These are phyloP conservation scores for Candida ponderosae DNA, from an alignment of 805 yeast species.

Conservation along the genomic window DNA sequence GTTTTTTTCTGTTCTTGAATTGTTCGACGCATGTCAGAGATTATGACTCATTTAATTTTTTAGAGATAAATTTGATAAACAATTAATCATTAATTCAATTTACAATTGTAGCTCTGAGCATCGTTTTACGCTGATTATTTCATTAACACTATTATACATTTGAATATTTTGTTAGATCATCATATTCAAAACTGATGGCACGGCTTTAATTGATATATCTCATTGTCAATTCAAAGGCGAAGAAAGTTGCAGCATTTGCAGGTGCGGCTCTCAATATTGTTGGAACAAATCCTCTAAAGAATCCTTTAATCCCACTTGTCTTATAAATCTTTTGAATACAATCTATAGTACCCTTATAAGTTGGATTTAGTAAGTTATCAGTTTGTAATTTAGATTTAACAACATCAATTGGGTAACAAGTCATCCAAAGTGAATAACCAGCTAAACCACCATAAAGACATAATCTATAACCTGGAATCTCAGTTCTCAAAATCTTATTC, in stretches of 20 bases:
- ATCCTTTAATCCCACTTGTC: constrained; percentile 64
- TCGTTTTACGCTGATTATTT: neutral
- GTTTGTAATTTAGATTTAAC: constrained; percentile 85
- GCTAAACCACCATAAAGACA: constrained; percentile 87
- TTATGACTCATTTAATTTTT: neutral
- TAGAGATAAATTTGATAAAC: too few relatives aligned
- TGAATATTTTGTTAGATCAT: too few relatives aligned
- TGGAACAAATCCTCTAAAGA: constrained; percentile 87
- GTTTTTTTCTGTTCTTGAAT: neutral
- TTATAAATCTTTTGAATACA: constrained; percentile 48
- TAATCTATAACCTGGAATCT: constrained; percentile 81
- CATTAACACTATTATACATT: too few relatives aligned
- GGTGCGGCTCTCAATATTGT: constrained; percentile 96
- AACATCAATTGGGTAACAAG: constrained; percentile 84
- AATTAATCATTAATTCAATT: constrained; percentile 14
- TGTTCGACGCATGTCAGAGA: too few relatives aligned
- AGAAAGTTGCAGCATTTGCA: constrained; percentile 95
- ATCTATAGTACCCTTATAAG: constrained; percentile 47
- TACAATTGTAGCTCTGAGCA: constrained; percentile 6
- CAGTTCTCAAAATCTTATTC: constrained; percentile 44
- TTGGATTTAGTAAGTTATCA: constrained; percentile 53
- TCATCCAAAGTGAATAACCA: constrained; percentile 83
- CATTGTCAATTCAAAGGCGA: constrained; percentile 87
- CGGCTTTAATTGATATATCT: constrained; percentile 26
- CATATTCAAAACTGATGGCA: neutral